phyloP scores from a whole-genome alignment of 257 asterid genomes.

The Rauvolfia tetraphylla region DNA sequence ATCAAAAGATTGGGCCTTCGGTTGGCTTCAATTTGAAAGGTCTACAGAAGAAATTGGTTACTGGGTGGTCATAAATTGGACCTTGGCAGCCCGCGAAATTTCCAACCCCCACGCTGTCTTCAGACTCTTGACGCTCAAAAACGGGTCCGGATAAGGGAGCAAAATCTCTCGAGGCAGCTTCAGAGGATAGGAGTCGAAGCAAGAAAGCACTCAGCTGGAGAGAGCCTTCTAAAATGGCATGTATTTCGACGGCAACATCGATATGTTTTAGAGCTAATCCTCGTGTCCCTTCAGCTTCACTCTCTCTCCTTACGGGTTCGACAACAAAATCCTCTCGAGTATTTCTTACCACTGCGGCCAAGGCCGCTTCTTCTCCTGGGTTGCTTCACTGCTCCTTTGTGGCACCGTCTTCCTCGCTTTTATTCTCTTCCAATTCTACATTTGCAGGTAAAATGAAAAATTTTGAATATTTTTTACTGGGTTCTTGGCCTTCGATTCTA shows the following conservation, averaged over 20 bases:
- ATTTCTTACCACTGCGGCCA: slow-evolving; percentile 33
- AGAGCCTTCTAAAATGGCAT: slow-evolving; percentile 42
- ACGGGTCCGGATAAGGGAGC: slow-evolving; percentile 12
- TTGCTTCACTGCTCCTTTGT: slow-evolving; percentile 57
- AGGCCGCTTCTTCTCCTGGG: slow-evolving; percentile 34
- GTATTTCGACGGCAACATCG: slow-evolving; percentile 46
- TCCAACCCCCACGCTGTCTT: no score
- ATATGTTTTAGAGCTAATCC: slow-evolving; percentile 14
- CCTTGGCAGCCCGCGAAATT: no score
- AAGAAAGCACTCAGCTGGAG: neutral
- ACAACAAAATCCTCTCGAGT: slow-evolving; percentile 31
- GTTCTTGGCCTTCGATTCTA: neutral
- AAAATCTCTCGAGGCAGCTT: neutral
- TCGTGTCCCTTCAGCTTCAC: slow-evolving; percentile 56
- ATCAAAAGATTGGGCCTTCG: no score
- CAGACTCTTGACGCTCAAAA: neutral
- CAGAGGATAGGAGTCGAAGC: neutral
- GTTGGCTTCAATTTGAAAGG: no score
- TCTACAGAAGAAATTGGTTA: no score
- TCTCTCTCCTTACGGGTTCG: slow-evolving; percentile 43
- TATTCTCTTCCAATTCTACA: slow-evolving; percentile 46
- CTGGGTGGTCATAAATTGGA: no score
- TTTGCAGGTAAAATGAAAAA: slow-evolving; percentile 47
- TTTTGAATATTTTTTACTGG: neutral
- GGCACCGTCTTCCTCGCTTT: slow-evolving; percentile 38